Evolutionary conservation across 331 rosid genomes (phyloP), one percentile per base, ranked within the genome.

Genomic region (Prunus yedoensis): DNA sequence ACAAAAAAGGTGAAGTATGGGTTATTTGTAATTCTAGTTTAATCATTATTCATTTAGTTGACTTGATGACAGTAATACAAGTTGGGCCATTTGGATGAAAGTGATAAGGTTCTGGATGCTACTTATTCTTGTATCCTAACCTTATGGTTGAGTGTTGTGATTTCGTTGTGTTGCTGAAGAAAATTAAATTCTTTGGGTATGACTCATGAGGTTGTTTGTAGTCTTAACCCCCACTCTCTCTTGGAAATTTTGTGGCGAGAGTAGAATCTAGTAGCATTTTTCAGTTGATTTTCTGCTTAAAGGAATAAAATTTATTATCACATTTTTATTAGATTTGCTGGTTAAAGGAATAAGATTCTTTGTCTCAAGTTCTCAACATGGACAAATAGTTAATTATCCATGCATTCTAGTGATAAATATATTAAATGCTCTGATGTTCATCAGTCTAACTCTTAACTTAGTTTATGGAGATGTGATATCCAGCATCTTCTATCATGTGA

Each of bases 1-100:
- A 70, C 89, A 90, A 52, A 89, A 89, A 73, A 92, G 99, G 99
- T 95, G 27, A 59, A 52, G 49, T 43, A 25, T 59, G 66, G 66
- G 45, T 52, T 41, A 62, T 51, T 11, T 52, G 59, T 21, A 49
- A 46, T 6, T 15, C 25, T 62, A 12, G 66, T 21, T 60, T 27
- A 35, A 45, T 75, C 13, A 12, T 27, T 47, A 35, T 28, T 54
- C 17, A 28, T 61, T 50, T 16, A 27, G 30, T 68, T 50, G 60
- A 73, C 27, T 73, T 56, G 54, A 71, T 72, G 59, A 50, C 21
- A 9, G 23, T 61, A 41, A 68, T 68, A 47, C 56, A 68, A 21
- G 38, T 68, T 25, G 9, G 9, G 71, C 46, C 41, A 25, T 46
- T 46, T 68, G 57, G 57, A 65, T 32, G 21, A 63, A 32, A 63